Evolutionary conservation across 176 grass and related monocot species (phyloP).

Genomic region (Zoysia japonica): DNA sequence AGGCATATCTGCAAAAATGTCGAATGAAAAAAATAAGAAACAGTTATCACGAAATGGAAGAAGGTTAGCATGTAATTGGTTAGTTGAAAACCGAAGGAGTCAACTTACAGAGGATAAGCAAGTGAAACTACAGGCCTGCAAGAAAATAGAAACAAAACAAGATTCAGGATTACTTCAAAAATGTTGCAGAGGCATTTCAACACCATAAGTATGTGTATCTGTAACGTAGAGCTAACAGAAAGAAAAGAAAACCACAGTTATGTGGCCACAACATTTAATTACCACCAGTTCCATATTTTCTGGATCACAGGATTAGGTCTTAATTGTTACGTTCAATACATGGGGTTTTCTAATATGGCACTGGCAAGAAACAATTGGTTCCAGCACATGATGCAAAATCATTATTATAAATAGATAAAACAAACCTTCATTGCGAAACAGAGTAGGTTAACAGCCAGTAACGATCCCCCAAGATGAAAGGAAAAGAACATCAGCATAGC

Average conservation of each 20-base stretch:
- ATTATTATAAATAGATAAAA: neutral
- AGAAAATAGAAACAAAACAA: conserved; percentile 36
- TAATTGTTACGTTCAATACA: neutral
- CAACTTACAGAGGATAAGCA: conserved; percentile 95
- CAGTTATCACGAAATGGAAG: conserved; percentile 19
- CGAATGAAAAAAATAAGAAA: neutral
- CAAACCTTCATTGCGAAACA: neutral
- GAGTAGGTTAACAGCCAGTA: neutral
- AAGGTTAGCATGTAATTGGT: neutral
- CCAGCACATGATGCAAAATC: conserved; percentile 16
- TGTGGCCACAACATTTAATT: neutral
- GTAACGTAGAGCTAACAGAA: neutral
- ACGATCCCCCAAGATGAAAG: neutral
- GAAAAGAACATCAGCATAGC: neutral
- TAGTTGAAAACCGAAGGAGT: neutral
- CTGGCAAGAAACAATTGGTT: neutral
- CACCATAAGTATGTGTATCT: neutral
- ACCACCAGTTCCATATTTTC: neutral
- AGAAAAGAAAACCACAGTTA: neutral
- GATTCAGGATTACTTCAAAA: conserved; percentile 1
- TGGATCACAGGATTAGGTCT: conserved; percentile 1
- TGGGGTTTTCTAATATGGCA: neutral
- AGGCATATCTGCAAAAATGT: conserved; percentile 76
- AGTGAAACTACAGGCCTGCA: conserved; percentile 87
- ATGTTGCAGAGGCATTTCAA: neutral